Conservation (phyloP, 2,329 filamentous ascomycete species). For the Fusarium musae region DNA sequence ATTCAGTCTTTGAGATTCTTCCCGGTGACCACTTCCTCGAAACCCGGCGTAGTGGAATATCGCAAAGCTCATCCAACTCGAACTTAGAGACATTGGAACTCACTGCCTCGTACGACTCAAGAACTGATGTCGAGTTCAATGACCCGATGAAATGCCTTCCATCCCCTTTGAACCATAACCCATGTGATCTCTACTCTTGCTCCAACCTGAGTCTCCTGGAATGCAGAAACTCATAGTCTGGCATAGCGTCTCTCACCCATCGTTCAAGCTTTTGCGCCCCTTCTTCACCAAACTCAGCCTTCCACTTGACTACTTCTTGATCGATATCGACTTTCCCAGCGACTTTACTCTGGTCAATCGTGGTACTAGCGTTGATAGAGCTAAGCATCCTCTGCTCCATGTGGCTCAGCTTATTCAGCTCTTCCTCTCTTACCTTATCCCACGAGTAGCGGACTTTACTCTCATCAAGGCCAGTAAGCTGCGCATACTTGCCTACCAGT, state of each 20-base stretch:
- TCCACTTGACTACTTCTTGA: constrained; percentile 32
- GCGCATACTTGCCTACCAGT: constrained; percentile 24
- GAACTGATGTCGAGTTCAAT: neutral
- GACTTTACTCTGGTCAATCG: constrained; percentile 16
- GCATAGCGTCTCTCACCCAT: constrained; percentile 30
- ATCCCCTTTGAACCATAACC: accelerated
- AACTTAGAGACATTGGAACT: too few relatives aligned
- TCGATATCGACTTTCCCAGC: constrained; percentile 26
- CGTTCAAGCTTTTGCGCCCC: constrained; percentile 24
- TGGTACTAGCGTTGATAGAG: constrained; percentile 28
- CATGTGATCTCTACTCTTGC: neutral
- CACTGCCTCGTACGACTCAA: neutral
- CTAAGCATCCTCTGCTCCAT: constrained; percentile 27
- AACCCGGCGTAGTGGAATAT: accelerated
- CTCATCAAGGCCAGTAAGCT: constrained; percentile 20
- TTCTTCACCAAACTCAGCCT: constrained; percentile 25
- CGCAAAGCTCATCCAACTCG: neutral
- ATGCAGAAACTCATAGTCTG: constrained; percentile 27
- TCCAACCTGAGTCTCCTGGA: constrained; percentile 22
- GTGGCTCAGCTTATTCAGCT: neutral
- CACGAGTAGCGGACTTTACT: constrained; percentile 22
- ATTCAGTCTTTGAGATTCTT: accelerated
- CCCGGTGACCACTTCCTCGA: too few relatives aligned
- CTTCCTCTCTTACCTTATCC: constrained; percentile 5
- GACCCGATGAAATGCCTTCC: too few relatives aligned